Evolutionary conservation across 2,329 filamentous ascomycete genomes (phyloP).

Genomic region (Phialophora verrucosa): DNA sequence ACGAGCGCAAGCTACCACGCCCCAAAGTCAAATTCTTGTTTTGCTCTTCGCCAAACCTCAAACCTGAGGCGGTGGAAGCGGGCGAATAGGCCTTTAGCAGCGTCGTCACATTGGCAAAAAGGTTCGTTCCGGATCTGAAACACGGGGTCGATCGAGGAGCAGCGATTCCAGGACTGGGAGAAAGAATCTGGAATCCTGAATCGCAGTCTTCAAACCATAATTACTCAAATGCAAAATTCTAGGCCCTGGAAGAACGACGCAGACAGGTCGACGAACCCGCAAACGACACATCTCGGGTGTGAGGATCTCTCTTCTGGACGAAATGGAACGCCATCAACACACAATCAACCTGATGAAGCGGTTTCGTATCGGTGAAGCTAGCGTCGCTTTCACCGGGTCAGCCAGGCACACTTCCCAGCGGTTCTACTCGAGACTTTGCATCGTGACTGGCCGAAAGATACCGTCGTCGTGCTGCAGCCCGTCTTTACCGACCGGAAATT

Average conservation of each 20-base stretch:
- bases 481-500: not conserved
- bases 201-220: not conserved
- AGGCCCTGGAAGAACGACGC: not conserved
- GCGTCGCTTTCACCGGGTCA: not conserved
- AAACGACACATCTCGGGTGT: not conserved
- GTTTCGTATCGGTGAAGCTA: constrained; percentile 9
- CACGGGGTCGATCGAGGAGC: not conserved
- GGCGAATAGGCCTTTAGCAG: not conserved
- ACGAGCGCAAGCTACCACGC: not conserved
- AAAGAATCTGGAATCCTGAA: constrained; percentile 1
- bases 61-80: not conserved
- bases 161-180: not conserved
- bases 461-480: not conserved
- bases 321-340: not conserved
- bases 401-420: not conserved
- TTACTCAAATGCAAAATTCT: not conserved
- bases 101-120: not conserved
- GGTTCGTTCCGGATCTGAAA: constrained; percentile 8
- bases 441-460: not conserved
- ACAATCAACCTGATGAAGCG: not conserved
- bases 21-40: constrained; percentile 1
- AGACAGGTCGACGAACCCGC: not conserved
- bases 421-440: not conserved
- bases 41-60: not conserved
- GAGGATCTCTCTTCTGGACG: not conserved